Evolutionary conservation across 306 rosid genomes (phyloP).

Genomic region (Inga leiocalycina): DNA sequence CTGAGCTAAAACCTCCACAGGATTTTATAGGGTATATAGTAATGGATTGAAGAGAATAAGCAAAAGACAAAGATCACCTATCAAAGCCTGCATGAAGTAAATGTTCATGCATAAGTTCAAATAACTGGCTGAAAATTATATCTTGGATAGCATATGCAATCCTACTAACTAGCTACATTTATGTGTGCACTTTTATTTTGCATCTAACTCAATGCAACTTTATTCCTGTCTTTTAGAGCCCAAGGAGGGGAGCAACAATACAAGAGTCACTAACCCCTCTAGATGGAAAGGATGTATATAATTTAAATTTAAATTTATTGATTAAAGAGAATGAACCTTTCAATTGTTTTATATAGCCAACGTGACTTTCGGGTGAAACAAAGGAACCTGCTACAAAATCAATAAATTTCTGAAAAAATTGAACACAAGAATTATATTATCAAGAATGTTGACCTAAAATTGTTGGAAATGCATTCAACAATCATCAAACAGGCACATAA

Average conservation of each 20-base stretch:
- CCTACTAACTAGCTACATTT: slow-evolving; percentile 11
- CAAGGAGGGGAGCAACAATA: slow-evolving; percentile 11
- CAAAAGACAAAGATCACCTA: slow-evolving; percentile 40
- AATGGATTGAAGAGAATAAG: slow-evolving; percentile 63
- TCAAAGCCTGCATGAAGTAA: slow-evolving; percentile 57
- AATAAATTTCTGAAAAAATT: slow-evolving; percentile 67
- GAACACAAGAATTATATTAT: slow-evolving; percentile 17
- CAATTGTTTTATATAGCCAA: slow-evolving; percentile 44
- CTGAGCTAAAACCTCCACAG: slow-evolving; percentile 80
- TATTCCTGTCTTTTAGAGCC: background rate
- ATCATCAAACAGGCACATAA: slow-evolving; percentile 19
- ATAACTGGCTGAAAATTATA: slow-evolving; percentile 9
- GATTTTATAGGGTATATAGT: slow-evolving; percentile 92
- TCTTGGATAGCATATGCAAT: slow-evolving; percentile 2
- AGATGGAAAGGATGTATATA: background rate
- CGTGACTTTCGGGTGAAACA: slow-evolving; percentile 45
- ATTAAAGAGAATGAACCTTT: slow-evolving; percentile 52
- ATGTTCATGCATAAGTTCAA: slow-evolving; percentile 18
- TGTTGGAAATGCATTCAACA: slow-evolving; percentile 4
- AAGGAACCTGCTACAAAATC: slow-evolving; percentile 74
- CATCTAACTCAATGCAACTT: slow-evolving; percentile 13
- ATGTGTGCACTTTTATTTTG: slow-evolving; percentile 6
- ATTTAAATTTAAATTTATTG: slow-evolving; percentile 30
- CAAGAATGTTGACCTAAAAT: slow-evolving; percentile 9
- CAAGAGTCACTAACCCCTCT: background rate